These are phyloP conservation scores for Trichoderma erinaceum DNA, from an alignment of 495 filamentous ascomycete species.

Conservation along the genomic window DNA sequence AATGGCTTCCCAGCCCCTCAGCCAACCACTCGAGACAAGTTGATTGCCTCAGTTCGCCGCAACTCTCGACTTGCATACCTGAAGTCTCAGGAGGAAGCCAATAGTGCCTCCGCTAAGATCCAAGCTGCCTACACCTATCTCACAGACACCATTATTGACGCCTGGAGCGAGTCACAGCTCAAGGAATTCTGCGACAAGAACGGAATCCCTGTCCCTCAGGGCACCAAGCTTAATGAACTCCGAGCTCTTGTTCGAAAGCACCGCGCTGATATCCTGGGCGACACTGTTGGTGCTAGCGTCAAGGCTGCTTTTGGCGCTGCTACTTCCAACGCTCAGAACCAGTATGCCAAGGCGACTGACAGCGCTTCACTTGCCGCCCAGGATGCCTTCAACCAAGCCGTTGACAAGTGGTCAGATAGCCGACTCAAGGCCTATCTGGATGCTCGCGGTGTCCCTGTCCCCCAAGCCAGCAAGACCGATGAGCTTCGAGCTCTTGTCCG, in stretches of 20 bases:
- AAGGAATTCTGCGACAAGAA: slow-evolving; percentile 93
- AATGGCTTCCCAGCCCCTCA: slow-evolving; percentile 85
- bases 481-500: slow-evolving; percentile 73
- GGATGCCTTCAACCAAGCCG: slow-evolving; percentile 59
- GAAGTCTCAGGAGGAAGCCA: slow-evolving; percentile 51
- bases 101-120: slow-evolving; percentile 60
- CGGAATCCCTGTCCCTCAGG: slow-evolving; percentile 67
- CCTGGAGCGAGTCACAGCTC: slow-evolving; percentile 80
- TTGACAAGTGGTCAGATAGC: slow-evolving; percentile 63
- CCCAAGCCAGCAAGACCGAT: slow-evolving; percentile 68
- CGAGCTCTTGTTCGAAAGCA: slow-evolving; percentile 83
- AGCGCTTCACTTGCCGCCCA: slow-evolving; percentile 56
- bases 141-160: slow-evolving; percentile 76
- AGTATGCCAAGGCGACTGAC: slow-evolving; percentile 71
- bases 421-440: slow-evolving; percentile 73
- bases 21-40: slow-evolving; percentile 75
- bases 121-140: slow-evolving; percentile 62
- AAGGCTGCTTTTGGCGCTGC: slow-evolving; percentile 69
- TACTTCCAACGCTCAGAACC: slow-evolving; percentile 72
- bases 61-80: slow-evolving; percentile 77
- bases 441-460: slow-evolving; percentile 62
- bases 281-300: slow-evolving; percentile 56
- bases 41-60: slow-evolving; percentile 83
- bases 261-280: slow-evolving; percentile 64
- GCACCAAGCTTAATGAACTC: slow-evolving; percentile 59